Conservation (phyloP, 2,329 filamentous ascomycete species). For the Acarospora socialis region DNA sequence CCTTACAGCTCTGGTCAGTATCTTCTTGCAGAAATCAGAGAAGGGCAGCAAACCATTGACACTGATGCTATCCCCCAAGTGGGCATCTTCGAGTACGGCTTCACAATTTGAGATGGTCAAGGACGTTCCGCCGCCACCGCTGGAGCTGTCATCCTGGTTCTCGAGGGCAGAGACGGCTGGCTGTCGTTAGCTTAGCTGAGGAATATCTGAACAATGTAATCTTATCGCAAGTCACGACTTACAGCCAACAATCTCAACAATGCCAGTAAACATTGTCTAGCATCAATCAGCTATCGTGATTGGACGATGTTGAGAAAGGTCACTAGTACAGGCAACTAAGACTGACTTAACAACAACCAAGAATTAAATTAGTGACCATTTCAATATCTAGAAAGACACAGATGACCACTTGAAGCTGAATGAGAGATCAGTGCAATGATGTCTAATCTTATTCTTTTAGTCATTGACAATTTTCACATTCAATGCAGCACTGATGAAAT, state of each 20-base stretch:
- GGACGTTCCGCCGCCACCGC: slow-evolving; percentile 67
- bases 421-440: too few species aligned
- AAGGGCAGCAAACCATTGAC: slow-evolving; percentile 53
- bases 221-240: slow-evolving; percentile 25
- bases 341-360: too few species aligned
- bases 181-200: slow-evolving; percentile 8
- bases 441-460: too few species aligned
- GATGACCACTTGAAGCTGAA: too few species aligned
- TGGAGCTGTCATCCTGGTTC: slow-evolving; percentile 57
- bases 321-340: too few species aligned
- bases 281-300: too few species aligned
- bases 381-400: too few species aligned
- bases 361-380: too few species aligned
- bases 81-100: slow-evolving; percentile 66
- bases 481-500: too few species aligned
- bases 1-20: slow-evolving; percentile 19
- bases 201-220: slow-evolving; percentile 6
- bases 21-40: not conserved
- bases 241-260: slow-evolving; percentile 90
- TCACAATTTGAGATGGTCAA: slow-evolving; percentile 69
- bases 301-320: too few species aligned
- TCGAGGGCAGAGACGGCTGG: slow-evolving; percentile 73
- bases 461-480: too few species aligned
- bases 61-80: slow-evolving; percentile 84
- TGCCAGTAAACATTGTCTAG: slow-evolving; percentile 77